A percentile compares a stretch with the other conserved stretches of the same genome.
Evolutionary conservation across 1,284 basidiomycete species (phyloP).

Genomic region (Lignosus rhinocerotis): DNA sequence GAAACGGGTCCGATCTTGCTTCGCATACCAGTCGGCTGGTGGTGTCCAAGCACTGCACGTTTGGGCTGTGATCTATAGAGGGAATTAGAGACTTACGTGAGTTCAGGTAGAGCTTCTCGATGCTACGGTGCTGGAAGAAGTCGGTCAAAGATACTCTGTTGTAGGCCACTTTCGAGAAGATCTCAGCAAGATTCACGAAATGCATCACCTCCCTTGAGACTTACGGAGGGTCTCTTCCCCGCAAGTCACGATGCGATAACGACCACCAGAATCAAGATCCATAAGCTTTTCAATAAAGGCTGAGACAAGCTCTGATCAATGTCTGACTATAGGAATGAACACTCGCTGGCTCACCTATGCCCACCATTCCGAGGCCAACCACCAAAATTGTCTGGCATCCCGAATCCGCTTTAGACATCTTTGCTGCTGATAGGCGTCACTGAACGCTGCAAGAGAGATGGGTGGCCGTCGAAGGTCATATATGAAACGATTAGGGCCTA

Average conservation of each 20-base stretch:
- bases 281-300: slow-evolving; percentile 72
- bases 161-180: slow-evolving; percentile 37
- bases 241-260: slow-evolving; percentile 60
- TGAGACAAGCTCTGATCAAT: background rate
- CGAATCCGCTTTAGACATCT: too few species aligned
- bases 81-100: slow-evolving; percentile 33
- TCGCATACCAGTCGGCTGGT: slow-evolving; percentile 57
- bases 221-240: slow-evolving; percentile 51
- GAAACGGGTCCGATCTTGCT: slow-evolving; percentile 55
- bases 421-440: too few species aligned
- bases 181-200: background rate
- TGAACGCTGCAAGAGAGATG: too few species aligned
- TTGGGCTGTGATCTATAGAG: background rate
- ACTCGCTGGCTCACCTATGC: slow-evolving; percentile 48
- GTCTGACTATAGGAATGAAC: background rate
- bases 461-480: too few species aligned
- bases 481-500: too few species aligned
- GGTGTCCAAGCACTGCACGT: background rate
- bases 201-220: slow-evolving; percentile 2
- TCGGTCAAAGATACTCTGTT: slow-evolving; percentile 63
- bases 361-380: slow-evolving; percentile 72
- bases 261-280: slow-evolving; percentile 48
- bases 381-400: slow-evolving; percentile 42
- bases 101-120: slow-evolving; percentile 70
- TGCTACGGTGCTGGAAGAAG: slow-evolving; percentile 64